Conservation (phyloP, 306 rosid species). For the Vigna nakashimae region DNA sequence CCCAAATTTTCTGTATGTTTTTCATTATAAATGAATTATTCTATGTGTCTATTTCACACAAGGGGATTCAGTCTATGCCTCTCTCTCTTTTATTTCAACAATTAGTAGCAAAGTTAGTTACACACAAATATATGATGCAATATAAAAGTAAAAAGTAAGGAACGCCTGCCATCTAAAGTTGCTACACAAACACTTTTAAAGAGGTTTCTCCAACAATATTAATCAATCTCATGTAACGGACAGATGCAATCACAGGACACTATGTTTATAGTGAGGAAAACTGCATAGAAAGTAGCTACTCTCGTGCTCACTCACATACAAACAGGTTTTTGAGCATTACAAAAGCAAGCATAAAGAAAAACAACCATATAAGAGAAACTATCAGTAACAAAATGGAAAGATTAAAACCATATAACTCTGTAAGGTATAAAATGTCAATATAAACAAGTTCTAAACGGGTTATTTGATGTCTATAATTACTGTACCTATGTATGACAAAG, state of each 20-base stretch:
- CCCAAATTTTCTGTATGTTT: too few relatives aligned
- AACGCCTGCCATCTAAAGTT: slow-evolving; percentile 11
- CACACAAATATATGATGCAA: neutral
- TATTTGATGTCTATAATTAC: neutral
- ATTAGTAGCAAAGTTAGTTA: neutral
- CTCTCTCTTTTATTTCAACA: too few relatives aligned
- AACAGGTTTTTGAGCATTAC: neutral
- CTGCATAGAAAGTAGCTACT: neutral
- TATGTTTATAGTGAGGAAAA: slow-evolving; percentile 14
- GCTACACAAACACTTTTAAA: slow-evolving; percentile 9
- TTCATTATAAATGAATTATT: too few relatives aligned
- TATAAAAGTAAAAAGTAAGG: neutral
- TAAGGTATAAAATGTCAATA: neutral
- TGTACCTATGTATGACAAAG: neutral
- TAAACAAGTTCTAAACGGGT: neutral
- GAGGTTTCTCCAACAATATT: slow-evolving; percentile 20
- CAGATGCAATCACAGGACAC: slow-evolving; percentile 11
- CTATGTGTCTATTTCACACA: too few relatives aligned
- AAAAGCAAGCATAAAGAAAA: neutral
- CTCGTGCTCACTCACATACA: neutral
- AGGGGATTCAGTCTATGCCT: too few relatives aligned
- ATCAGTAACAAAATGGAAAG: too few relatives aligned
- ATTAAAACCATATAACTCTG: neutral
- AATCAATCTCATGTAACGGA: slow-evolving; percentile 18
- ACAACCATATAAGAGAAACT: neutral